These are phyloP conservation scores for Penicillium turbatum DNA, from an alignment of 495 filamentous ascomycete species.

Conservation along the genomic window DNA sequence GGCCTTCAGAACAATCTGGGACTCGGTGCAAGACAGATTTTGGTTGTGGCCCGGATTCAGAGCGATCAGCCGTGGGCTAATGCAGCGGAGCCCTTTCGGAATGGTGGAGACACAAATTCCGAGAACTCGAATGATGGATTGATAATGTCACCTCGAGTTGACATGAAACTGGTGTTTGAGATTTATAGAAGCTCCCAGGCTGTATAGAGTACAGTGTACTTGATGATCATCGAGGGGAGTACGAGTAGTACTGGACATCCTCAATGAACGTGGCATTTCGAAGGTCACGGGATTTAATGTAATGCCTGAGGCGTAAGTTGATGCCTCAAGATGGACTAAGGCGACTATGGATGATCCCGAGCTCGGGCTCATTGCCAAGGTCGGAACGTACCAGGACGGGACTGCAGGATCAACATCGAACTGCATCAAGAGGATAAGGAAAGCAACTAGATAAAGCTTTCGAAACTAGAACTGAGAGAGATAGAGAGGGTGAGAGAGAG, in stretches of 20 bases:
- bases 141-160: neutral
- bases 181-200: neutral
- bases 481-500: no score
- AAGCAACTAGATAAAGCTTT: no score
- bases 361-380: no score
- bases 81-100: conserved; percentile 30
- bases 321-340: neutral
- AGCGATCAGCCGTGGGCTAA: conserved; percentile 37
- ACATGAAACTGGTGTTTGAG: neutral
- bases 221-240: neutral
- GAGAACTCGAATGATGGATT: conserved; percentile 3
- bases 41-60: conserved; percentile 30
- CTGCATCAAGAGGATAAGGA: no score
- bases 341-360: no score
- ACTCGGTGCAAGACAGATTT: conserved; percentile 29
- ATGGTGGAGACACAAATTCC: conserved; percentile 23
- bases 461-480: no score
- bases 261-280: conserved; percentile 1
- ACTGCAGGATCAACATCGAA: neutral
- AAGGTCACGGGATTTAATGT: neutral
- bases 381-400: no score
- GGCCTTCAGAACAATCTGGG: conserved; percentile 16
- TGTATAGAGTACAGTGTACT: neutral
- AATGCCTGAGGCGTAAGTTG: neutral
- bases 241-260: neutral